These are phyloP conservation scores for Exobasidium cylindrosporum DNA, from an alignment of 1,284 basidiomycete genomes.

Conservation along the genomic window DNA sequence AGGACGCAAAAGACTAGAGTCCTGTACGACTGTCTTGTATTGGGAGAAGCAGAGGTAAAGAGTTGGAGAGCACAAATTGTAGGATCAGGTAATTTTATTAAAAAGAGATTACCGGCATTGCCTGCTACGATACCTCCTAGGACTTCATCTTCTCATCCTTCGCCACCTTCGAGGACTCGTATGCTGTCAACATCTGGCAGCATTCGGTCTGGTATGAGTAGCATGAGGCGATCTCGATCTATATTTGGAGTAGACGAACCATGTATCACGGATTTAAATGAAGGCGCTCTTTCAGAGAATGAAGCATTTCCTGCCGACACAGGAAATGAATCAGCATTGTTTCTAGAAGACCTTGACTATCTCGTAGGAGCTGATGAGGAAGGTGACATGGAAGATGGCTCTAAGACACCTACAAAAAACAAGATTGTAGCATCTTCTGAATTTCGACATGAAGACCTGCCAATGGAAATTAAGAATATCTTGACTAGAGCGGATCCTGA, in stretches of 20 bases:
- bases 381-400: conserved; percentile 32
- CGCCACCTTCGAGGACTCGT: background rate
- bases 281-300: background rate
- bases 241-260: conserved; percentile 6
- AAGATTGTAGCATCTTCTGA: background rate
- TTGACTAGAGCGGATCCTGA: conserved; percentile 24
- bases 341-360: conserved; percentile 37
- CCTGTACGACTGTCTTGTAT: conserved; percentile 59
- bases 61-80: conserved; percentile 40
- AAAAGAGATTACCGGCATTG: conserved; percentile 10
- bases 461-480: conserved; percentile 25
- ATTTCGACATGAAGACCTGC: conserved; percentile 18
- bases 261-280: background rate
- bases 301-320: background rate
- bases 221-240: background rate
- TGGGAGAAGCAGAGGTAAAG: conserved; percentile 53
- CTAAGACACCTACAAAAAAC: background rate
- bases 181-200: background rate
- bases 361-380: conserved; percentile 34
- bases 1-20: conserved; percentile 55
- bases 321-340: conserved; percentile 21
- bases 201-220: background rate
- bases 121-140: background rate
- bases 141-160: background rate
- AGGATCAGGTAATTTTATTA: conserved; percentile 35